These are phyloP conservation scores for Paspalum vaginatum DNA, from an alignment of 176 grass and related monocot species.

Conservation along the genomic window DNA sequence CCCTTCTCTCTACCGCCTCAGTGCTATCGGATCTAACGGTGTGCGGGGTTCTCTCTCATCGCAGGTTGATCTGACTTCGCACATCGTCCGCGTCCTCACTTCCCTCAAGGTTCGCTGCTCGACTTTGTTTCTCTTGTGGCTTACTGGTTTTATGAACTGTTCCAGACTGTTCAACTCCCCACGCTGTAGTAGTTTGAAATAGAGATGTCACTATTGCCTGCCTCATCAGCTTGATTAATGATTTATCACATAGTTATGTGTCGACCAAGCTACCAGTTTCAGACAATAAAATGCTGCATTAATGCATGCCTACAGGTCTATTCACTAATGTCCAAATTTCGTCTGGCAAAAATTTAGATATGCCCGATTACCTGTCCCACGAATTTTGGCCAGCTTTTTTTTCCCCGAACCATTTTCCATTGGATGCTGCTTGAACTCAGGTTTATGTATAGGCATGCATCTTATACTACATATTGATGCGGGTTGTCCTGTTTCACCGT, in stretches of 20 bases:
- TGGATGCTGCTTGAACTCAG: neutral
- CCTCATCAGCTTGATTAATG: neutral
- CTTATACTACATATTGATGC: neutral
- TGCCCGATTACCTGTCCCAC: neutral
- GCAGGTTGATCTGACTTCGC: conserved; percentile 94
- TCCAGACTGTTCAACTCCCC: neutral
- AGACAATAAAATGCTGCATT: neutral
- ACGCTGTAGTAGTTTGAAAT: neutral
- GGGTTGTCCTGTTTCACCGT: neutral
- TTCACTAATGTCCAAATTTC: neutral
- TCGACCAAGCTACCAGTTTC: conserved; percentile 14
- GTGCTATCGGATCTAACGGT: conserved; percentile 26
- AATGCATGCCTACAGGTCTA: neutral
- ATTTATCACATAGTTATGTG: neutral
- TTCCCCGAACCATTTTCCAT: neutral
- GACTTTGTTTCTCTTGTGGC: neutral
- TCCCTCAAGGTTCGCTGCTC: conserved; percentile 69
- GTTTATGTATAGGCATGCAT: neutral
- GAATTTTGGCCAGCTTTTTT: neutral
- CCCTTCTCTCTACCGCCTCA: neutral
- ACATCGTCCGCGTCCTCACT: conserved; percentile 79
- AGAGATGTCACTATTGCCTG: neutral
- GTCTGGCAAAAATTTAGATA: neutral
- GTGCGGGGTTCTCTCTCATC: neutral
- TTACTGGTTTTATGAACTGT: conserved; percentile 3